These are phyloP conservation scores for Colletotrichum sojae DNA, from an alignment of 2,329 filamentous ascomycete genomes.

Conservation along the genomic window DNA sequence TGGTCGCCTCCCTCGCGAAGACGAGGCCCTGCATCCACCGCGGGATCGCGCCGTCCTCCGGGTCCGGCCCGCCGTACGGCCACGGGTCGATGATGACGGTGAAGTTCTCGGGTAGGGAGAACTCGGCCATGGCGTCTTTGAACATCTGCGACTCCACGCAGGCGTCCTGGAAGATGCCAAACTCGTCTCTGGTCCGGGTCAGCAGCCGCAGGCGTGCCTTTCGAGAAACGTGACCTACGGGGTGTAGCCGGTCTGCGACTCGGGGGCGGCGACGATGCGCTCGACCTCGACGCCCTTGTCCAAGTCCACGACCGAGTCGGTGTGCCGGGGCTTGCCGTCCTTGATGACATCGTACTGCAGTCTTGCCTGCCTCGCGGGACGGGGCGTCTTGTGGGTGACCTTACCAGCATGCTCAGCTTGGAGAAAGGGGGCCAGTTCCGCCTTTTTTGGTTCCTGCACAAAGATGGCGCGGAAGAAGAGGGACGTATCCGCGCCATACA, in stretches of 20 bases:
- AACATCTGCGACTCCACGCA: constrained; percentile 61
- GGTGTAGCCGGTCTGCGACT: constrained; percentile 56
- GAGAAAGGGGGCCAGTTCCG: constrained; percentile 70
- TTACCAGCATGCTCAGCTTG: constrained; percentile 72
- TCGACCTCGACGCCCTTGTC: constrained; percentile 48
- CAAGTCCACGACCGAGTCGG: constrained; percentile 57
- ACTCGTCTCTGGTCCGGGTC: constrained; percentile 52
- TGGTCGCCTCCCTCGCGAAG: constrained; percentile 60
- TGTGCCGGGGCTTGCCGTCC: constrained; percentile 48
- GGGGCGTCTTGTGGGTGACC: constrained; percentile 57
- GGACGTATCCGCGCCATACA: constrained; percentile 42
- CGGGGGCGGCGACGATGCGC: constrained; percentile 46
- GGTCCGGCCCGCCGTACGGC: constrained; percentile 72
- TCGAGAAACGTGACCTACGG: constrained; percentile 42
- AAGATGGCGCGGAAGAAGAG: constrained; percentile 71
- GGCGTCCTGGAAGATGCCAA: constrained; percentile 55
- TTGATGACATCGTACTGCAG: constrained; percentile 61
- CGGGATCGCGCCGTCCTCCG: constrained; percentile 52
- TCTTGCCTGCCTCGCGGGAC: constrained; percentile 61
- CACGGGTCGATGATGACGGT: constrained; percentile 67
- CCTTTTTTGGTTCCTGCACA: constrained; percentile 73
- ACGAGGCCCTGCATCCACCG: constrained; percentile 66
- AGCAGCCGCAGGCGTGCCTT: neutral
- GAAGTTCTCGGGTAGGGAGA: constrained; percentile 61
- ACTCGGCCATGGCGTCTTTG: constrained; percentile 62